Base-by-base conservation (phyloP, 345 rosid genomes). In the Draba incana region DNA sequence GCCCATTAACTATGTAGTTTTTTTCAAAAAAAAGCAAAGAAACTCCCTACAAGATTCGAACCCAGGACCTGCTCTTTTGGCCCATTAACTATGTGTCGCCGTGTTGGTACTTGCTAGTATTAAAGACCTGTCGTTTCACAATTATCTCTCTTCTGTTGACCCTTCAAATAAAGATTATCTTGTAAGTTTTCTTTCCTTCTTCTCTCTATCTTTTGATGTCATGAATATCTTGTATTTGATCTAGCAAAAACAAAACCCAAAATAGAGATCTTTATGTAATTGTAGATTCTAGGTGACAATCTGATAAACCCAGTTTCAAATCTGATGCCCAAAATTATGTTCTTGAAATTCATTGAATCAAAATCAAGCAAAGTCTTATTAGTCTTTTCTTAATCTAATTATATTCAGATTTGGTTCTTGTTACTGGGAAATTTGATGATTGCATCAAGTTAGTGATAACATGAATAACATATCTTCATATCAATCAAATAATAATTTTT, bases 301-400 rank as follows among this genome's bases (percentile, higher is more conserved):
- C 12, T 12, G 31, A 25, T 39, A 14, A 48, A 38, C 65, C 31
- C 13, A 60, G 31, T 38, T 49, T 59, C 14, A 24, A 28, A 11
- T 11, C 41, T 28, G 25, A 37, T 59, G 20, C 30, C 43, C 35
- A 70, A 35, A 20, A 51, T 11, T 13, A 2, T 3, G 49, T 69
- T 41, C 62, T 61, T 43, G 10, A 43, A 31, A 9, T 55, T 33
- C 37, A 6, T 23, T 45, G 63, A n/a, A n/a, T n/a, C n/a, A n/a
- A n/a, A 44, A 13, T 24, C 53, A 44, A 31, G 30, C 6, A 23
- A 55, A 3, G 71, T 68, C 35, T n/a, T n/a, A n/a, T 23, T n/a
- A 5, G 6, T 23, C 24, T 55, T 55, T 39, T 46, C 15, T 16
- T 47, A 7, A 46, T 31, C 39, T 16, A 3, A 5, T 56, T 16